A percentile compares a stretch with the other conserved stretches of the same genome.
phyloP scores from a whole-genome alignment of 2,329 filamentous ascomycete genomes.

The Aspergillus texensis region DNA sequence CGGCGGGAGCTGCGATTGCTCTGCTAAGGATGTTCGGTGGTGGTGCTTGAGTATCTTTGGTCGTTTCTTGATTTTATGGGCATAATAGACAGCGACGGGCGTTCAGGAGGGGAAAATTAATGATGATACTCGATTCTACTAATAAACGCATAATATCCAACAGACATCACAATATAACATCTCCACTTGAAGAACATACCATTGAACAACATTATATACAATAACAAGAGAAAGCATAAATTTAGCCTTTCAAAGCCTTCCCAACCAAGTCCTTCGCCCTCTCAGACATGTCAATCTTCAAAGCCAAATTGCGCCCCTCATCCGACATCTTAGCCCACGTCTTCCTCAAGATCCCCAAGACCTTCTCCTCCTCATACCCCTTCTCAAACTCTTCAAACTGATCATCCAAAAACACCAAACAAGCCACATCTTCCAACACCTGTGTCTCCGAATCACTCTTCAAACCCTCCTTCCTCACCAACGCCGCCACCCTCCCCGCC shows the following conservation, averaged over 20 bases:
- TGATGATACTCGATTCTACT: not conserved
- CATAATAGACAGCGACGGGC: conserved; percentile 10
- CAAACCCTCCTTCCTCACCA: conserved; percentile 79
- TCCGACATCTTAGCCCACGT: conserved; percentile 77
- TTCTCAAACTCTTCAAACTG: conserved; percentile 81
- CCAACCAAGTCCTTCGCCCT: conserved; percentile 63
- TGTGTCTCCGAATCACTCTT: conserved; percentile 61
- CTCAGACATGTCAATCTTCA: conserved; percentile 67
- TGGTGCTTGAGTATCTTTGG: conserved; percentile 29
- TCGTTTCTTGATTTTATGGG: conserved; percentile 5
- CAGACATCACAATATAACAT: not conserved
- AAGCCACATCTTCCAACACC: conserved; percentile 81
- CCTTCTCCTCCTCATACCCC: conserved; percentile 70
- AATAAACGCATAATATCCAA: not conserved
- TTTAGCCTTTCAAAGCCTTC: conserved; percentile 59
- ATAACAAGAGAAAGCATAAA: conserved; percentile 2
- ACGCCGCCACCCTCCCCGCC: conserved; percentile 63
- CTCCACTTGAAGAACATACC: not conserved
- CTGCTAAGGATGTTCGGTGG: conserved; percentile 59
- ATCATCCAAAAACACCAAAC: conserved; percentile 83
- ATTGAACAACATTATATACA: not conserved
- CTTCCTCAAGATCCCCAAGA: conserved; percentile 70
- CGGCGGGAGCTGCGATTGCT: conserved; percentile 67
- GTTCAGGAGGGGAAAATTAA: not conserved
- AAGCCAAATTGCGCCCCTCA: conserved; percentile 63